Conservation (phyloP, 352 stramenopile genomes). For the Globisporangium megalacanthum region DNA sequence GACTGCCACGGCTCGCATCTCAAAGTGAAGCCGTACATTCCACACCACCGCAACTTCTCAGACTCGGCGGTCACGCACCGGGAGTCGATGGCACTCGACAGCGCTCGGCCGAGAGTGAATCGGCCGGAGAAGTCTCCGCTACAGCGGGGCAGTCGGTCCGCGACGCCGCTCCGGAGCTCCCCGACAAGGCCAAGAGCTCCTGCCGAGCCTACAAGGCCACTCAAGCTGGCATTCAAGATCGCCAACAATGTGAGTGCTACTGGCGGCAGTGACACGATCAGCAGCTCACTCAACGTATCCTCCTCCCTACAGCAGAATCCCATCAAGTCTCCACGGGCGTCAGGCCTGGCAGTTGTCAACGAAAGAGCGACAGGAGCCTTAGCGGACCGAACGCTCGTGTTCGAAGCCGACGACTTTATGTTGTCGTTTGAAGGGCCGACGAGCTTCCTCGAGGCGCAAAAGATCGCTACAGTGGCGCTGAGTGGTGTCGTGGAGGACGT, state of each 20-base stretch:
- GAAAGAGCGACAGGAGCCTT: not conserved
- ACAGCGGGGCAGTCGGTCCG: slow-evolving; percentile 10
- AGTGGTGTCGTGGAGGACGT: not conserved
- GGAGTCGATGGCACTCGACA: not conserved
- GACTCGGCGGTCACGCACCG: not conserved
- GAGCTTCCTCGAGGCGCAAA: slow-evolving; percentile 38
- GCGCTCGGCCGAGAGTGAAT: not conserved
- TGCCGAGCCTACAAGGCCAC: not conserved
- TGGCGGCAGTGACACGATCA: not conserved
- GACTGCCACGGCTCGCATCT: slow-evolving; percentile 34
- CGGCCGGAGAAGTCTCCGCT: not conserved
- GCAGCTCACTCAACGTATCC: no score
- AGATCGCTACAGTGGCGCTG: slow-evolving; percentile 18
- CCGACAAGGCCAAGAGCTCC: not conserved
- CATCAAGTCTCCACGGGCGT: not conserved
- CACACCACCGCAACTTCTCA: not conserved
- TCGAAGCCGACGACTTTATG: slow-evolving; percentile 1
- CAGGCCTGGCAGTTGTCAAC: not conserved
- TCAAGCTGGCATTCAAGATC: slow-evolving; percentile 5
- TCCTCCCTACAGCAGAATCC: slow-evolving; percentile 7
- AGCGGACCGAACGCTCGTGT: not conserved
- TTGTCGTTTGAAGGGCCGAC: slow-evolving; percentile 27
- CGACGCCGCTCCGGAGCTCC: not conserved
- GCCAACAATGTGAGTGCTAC: not conserved
- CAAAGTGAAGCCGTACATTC: slow-evolving; percentile 14